Conservation (phyloP, 805 yeast genomes). For the Spathaspora hagerdaliae region DNA sequence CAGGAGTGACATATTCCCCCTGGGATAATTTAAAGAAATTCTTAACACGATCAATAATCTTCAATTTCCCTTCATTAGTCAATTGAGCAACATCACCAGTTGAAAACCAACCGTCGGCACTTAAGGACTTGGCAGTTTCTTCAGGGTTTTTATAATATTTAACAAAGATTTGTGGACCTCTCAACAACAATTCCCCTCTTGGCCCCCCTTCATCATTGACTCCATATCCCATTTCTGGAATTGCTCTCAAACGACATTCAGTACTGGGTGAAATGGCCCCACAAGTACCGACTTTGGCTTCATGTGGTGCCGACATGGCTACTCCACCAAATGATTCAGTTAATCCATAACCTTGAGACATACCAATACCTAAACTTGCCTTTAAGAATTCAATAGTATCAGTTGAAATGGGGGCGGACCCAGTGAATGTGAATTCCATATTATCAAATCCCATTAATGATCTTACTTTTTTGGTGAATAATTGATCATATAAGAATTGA, state of each 20-base stretch:
- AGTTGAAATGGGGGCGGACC: slow-evolving; percentile 72
- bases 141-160: slow-evolving; percentile 49
- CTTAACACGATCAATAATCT: slow-evolving; percentile 70
- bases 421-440: slow-evolving; percentile 21
- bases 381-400: slow-evolving; percentile 59
- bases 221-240: slow-evolving; percentile 60
- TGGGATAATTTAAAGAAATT: slow-evolving; percentile 64
- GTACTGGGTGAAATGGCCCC: slow-evolving; percentile 46
- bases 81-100: slow-evolving; percentile 53
- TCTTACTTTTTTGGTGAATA: slow-evolving; percentile 35
- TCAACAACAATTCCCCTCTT: slow-evolving; percentile 51
- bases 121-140: slow-evolving; percentile 44
- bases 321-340: slow-evolving; percentile 64
- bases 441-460: slow-evolving; percentile 30
- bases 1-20: slow-evolving; percentile 67
- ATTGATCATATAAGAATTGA: slow-evolving; percentile 31
- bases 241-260: slow-evolving; percentile 55
- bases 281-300: slow-evolving; percentile 34
- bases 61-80: slow-evolving; percentile 41
- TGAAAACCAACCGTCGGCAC: slow-evolving; percentile 51
- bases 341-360: slow-evolving; percentile 69
- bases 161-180: slow-evolving; percentile 55
- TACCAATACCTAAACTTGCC: slow-evolving; percentile 53
- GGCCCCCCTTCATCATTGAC: slow-evolving; percentile 26
- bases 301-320: slow-evolving; percentile 36